Conservation (phyloP, 805 yeast species). For the Sugiyamaella lignohabitans region DNA sequence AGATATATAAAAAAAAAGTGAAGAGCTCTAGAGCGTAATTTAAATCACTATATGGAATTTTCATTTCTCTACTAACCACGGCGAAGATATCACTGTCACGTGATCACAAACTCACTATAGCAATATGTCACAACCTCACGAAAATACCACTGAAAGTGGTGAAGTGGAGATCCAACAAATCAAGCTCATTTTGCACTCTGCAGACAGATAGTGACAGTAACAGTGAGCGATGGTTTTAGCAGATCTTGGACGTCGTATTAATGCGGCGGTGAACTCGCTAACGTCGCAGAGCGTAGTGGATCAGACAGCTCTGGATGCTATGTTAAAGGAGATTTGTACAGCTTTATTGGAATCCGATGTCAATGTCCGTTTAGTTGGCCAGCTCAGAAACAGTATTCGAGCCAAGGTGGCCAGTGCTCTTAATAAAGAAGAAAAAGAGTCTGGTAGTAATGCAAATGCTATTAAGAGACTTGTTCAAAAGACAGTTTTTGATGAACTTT, state of each 20-base stretch:
- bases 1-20: too few relatives aligned
- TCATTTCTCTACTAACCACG: too few relatives aligned
- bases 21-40: too few relatives aligned
- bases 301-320: conserved; percentile 56
- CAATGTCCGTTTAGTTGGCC: conserved; percentile 75
- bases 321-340: conserved; percentile 83
- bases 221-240: conserved; percentile 77
- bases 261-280: conserved; percentile 62
- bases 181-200: too few relatives aligned
- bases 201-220: too few relatives aligned
- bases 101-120: too few relatives aligned
- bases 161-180: too few relatives aligned
- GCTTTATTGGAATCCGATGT: conserved; percentile 94
- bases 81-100: too few relatives aligned
- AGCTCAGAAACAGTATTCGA: conserved; percentile 65
- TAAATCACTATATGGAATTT: too few relatives aligned
- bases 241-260: conserved; percentile 70
- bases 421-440: conserved; percentile 52
- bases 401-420: conserved; percentile 46
- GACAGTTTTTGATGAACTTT: conserved; percentile 88
- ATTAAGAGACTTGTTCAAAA: conserved; percentile 80
- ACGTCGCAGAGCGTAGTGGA: conserved; percentile 50
- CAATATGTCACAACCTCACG: too few relatives aligned
- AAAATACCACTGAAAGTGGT: too few relatives aligned
- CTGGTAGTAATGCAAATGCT: conserved; percentile 53